Percentiles rank a stretch among this genome's conserved stretches.
Evolutionary conservation across 2,329 filamentous ascomycete species (phyloP).

Genomic region (Trichoderma simmonsii): DNA sequence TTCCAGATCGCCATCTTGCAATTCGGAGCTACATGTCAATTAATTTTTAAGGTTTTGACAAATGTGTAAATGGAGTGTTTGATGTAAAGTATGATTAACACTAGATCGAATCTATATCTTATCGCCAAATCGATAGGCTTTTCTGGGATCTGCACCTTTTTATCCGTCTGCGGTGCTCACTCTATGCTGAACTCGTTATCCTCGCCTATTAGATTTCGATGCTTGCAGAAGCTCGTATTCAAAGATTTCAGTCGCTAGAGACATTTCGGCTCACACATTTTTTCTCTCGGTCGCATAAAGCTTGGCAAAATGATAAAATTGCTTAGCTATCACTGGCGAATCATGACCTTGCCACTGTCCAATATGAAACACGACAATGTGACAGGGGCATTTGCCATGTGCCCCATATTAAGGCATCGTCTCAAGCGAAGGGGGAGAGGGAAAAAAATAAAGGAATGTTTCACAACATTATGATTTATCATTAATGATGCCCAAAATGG

Average conservation of each 20-base stretch:
- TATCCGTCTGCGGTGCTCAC: neutral
- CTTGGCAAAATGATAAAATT: slow-evolving; percentile 14
- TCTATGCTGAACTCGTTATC: neutral
- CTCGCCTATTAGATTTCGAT: neutral
- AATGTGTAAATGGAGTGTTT: neutral
- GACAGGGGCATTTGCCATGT: slow-evolving; percentile 12
- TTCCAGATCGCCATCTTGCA: neutral
- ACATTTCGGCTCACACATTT: neutral
- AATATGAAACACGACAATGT: slow-evolving; percentile 6
- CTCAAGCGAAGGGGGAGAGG: neutral
- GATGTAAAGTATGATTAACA: neutral
- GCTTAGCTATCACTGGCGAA: slow-evolving; percentile 9
- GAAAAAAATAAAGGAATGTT: slow-evolving; percentile 1
- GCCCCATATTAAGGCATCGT: slow-evolving; percentile 9
- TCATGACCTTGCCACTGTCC: slow-evolving; percentile 14
- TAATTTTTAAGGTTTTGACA: neutral
- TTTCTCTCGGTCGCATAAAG: slow-evolving; percentile 6
- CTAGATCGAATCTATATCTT: neutral
- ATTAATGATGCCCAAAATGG: slow-evolving; percentile 8
- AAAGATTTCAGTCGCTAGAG: neutral
- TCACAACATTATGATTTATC: slow-evolving; percentile 16
- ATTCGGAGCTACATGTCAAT: neutral
- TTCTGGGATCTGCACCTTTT: neutral
- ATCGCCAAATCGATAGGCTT: neutral
- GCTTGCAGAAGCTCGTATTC: slow-evolving; percentile 2